Percentiles rank a stretch among this genome's conserved stretches.
phyloP scores from a whole-genome alignment of 495 filamentous ascomycete genomes.

The Jackrogersella multiformis region DNA sequence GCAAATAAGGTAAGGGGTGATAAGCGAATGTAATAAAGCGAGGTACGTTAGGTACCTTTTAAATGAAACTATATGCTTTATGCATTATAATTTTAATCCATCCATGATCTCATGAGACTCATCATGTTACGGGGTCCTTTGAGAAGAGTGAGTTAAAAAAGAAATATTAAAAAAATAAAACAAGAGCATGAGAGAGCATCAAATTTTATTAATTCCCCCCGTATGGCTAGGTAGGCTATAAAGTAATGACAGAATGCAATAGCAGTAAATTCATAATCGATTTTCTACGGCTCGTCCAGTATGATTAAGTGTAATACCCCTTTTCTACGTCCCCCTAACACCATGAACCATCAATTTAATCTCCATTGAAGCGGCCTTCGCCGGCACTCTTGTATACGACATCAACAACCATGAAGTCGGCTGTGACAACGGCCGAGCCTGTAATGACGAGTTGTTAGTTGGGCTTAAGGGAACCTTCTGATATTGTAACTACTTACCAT shows the following conservation, averaged over 20 bases:
- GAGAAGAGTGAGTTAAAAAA: no score
- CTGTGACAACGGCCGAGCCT: slow-evolving; percentile 47
- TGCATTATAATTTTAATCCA: no score
- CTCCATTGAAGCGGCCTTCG: slow-evolving; percentile 42
- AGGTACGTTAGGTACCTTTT: no score
- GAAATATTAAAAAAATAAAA: not conserved
- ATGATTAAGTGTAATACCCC: slow-evolving; percentile 2
- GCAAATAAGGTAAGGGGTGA: no score
- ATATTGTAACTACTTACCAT: slow-evolving; percentile 37
- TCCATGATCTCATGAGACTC: no score
- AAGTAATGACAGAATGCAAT: not conserved
- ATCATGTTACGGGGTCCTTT: no score
- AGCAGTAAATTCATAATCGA: not conserved
- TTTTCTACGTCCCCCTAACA: not conserved
- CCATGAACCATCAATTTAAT: slow-evolving; percentile 10
- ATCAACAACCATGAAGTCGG: slow-evolving; percentile 50
- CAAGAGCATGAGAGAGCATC: not conserved
- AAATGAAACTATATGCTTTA: no score
- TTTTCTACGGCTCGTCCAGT: not conserved
- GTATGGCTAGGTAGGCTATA: not conserved
- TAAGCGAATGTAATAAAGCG: no score
- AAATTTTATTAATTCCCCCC: slow-evolving; percentile 23
- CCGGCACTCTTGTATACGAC: slow-evolving; percentile 46
- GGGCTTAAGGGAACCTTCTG: not conserved
- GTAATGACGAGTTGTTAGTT: not conserved